Base-by-base conservation (phyloP, 306 rosid species). In the Gastrolobium bilobum region DNA sequence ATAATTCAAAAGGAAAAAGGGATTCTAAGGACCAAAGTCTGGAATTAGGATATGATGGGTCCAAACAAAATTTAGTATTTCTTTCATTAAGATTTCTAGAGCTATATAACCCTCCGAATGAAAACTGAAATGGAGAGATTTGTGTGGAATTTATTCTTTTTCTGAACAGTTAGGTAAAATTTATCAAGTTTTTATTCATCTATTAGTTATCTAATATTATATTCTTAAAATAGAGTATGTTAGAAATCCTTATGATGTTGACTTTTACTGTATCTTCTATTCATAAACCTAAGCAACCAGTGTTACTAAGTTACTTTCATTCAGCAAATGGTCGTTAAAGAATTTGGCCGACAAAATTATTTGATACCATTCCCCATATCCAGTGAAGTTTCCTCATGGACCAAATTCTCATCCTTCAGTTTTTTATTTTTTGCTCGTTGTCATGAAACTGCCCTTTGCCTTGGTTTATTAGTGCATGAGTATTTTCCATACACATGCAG, bases 381-480 rank as follows among this genome's bases (percentile, higher is more conserved):
- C 39, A 6, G 3, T 63, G 62, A 63, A 53, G 3, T 65, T 57
- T 67, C 59, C 50, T 78, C 20, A 35, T 39, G 46, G 59, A 38
- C 81, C 65, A 20, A 66, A 71, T 61, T 50, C n/a, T 56, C 71
- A 75, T 53, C 67, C 54, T 62, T 73, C 46, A 0, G 59, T 53
- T 30, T 31, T 33, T 62, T 26, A 68, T 58, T 29, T 79, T 58
- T 29, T 79, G 44, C 57, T 52, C 63, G 14, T 47, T 35, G 26
- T 67, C 62, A 11, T 10, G 43, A 66, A 67, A 70, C 67, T 80
- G 72, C 82, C 30, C 9, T 38, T 51, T 11, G 38, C 82, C 70
- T 67, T 50, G 64, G 68, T 60, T 63, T 68, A 38, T 81, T 75
- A 43, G 31, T 65, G 46, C 43, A 2, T 58, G 58, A n/a, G 33